These are phyloP conservation scores for Handroanthus guayacan DNA, from an alignment of 257 asterid genomes.

Conservation along the genomic window DNA sequence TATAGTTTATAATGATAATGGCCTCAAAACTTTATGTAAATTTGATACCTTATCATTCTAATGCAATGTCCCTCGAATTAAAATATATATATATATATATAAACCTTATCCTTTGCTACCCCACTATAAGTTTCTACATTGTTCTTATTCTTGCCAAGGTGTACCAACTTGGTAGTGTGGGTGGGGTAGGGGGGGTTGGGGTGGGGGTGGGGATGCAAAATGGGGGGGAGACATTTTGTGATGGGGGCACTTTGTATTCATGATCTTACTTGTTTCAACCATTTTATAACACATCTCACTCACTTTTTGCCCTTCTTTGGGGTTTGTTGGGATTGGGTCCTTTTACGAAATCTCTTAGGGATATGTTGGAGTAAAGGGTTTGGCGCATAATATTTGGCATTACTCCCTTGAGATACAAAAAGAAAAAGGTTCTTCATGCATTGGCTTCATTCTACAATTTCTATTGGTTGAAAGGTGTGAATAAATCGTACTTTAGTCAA, in stretches of 20 bases:
- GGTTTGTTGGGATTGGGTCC: conserved; percentile 46
- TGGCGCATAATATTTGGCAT: conserved; percentile 33
- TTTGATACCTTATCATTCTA: conserved; percentile 12
- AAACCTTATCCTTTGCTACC: conserved; percentile 42
- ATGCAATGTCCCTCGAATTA: conserved; percentile 23
- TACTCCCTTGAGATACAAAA: conserved; percentile 9
- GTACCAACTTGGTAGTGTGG: conserved; percentile 20
- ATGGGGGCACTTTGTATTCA: conserved; percentile 46
- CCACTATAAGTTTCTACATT: conserved; percentile 38
- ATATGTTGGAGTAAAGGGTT: conserved; percentile 35
- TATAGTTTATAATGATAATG: conserved; percentile 33
- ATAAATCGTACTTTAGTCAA: conserved; percentile 25
- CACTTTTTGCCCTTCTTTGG: conserved; percentile 33
- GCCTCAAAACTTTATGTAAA: conserved; percentile 37
- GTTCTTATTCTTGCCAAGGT: conserved; percentile 43
- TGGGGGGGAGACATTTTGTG: conserved; percentile 35
- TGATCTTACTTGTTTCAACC: conserved; percentile 42
- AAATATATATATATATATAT: conserved; percentile 16
- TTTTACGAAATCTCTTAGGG: conserved; percentile 39
- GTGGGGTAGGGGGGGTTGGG: conserved; percentile 21
- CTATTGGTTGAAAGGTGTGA: conserved; percentile 38
- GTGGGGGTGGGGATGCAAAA: not conserved
- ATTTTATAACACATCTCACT: conserved; percentile 44
- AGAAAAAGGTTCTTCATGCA: conserved; percentile 26
- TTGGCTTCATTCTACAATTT: conserved; percentile 14